phyloP scores from a whole-genome alignment of 306 rosid genomes.

The Cyclanthera cordifolia region DNA sequence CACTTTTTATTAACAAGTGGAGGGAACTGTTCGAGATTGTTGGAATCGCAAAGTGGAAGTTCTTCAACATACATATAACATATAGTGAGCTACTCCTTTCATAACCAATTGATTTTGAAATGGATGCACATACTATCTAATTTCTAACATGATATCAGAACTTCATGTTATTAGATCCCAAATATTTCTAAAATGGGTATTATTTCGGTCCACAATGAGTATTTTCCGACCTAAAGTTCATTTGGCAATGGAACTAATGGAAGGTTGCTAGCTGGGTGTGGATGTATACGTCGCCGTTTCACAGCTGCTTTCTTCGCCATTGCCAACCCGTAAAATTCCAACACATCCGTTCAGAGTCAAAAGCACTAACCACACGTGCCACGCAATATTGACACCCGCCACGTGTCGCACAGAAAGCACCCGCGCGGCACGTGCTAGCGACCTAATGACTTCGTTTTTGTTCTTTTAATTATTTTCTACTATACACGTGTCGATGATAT shows the following conservation, averaged over 20 bases:
- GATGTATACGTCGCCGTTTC: background rate
- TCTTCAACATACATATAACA: too few relatives aligned
- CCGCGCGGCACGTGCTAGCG: background rate
- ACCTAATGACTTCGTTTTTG: background rate
- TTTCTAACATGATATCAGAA: too few relatives aligned
- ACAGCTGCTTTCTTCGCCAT: background rate
- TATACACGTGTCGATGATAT: background rate
- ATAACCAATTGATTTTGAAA: too few relatives aligned
- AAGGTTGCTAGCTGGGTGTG: background rate
- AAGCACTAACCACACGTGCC: background rate
- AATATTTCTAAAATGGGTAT: too few relatives aligned
- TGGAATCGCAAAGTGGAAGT: too few relatives aligned
- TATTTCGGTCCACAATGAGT: too few relatives aligned
- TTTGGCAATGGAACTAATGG: background rate
- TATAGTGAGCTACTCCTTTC: too few relatives aligned
- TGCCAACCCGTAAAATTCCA: background rate
- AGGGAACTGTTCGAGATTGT: too few relatives aligned
- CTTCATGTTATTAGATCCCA: too few relatives aligned
- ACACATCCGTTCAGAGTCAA: background rate
- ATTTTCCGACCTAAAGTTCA: too few relatives aligned
- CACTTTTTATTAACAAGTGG: background rate
- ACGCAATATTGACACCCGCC: background rate
- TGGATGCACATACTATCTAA: too few relatives aligned
- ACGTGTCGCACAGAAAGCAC: background rate
- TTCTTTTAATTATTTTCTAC: too few relatives aligned